Evolutionary conservation across 768 basidiomycete genomes (phyloP).

Genomic region (Coprinopsis sp.): DNA sequence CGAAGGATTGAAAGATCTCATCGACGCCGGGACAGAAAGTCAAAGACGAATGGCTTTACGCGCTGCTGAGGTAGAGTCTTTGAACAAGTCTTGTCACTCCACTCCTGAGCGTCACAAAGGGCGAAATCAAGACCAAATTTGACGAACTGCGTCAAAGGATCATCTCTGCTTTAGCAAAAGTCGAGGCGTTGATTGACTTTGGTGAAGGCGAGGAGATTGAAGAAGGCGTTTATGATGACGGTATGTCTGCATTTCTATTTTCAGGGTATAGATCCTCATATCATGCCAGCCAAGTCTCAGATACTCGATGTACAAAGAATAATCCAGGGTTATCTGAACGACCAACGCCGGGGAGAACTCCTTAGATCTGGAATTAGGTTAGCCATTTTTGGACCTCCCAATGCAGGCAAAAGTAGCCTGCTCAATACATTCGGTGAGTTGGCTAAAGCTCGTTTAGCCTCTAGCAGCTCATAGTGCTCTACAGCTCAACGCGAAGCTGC

Average conservation of each 20-base stretch:
- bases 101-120: slow-evolving; percentile 38
- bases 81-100: slow-evolving; percentile 21
- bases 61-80: slow-evolving; percentile 66
- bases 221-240: slow-evolving; percentile 70
- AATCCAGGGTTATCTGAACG: slow-evolving; percentile 57
- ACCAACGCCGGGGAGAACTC: slow-evolving; percentile 78
- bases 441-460: background rate
- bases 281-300: slow-evolving; percentile 47
- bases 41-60: slow-evolving; percentile 72
- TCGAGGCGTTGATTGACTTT: slow-evolving; percentile 91
- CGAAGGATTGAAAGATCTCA: slow-evolving; percentile 81
- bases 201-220: slow-evolving; percentile 90
- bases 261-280: background rate
- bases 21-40: slow-evolving; percentile 83
- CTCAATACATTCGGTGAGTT: slow-evolving; percentile 75
- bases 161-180: slow-evolving; percentile 66
- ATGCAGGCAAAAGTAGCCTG: slow-evolving; percentile 89
- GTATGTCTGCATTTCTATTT: slow-evolving; percentile 29
- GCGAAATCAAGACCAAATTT: slow-evolving; percentile 53
- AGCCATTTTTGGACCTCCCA: slow-evolving; percentile 89
- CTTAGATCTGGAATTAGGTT: slow-evolving; percentile 76
- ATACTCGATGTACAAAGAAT: slow-evolving; percentile 43
- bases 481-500: slow-evolving; percentile 83
- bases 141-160: slow-evolving; percentile 62
- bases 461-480: background rate